Percentiles rank a stretch among this genome's conserved stretches.
phyloP scores from a whole-genome alignment of 75 land plant species.

The Cupressus sempervirens region DNA sequence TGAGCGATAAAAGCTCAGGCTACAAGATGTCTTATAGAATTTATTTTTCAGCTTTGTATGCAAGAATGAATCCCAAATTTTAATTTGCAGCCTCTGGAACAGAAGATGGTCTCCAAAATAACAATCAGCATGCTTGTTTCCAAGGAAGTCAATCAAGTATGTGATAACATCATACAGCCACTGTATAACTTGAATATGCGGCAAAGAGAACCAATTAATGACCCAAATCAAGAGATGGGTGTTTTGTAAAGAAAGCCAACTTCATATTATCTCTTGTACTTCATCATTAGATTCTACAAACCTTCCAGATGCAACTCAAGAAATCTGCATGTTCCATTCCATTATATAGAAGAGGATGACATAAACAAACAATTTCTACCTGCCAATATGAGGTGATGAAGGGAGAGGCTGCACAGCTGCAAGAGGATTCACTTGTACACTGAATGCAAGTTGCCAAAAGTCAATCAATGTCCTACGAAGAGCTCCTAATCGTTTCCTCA shows the following conservation, averaged over 20 bases:
- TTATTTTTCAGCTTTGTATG: background rate
- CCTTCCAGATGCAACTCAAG: background rate
- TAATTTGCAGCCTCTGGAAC: background rate
- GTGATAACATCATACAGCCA: background rate
- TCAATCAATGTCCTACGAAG: slow-evolving; percentile 34
- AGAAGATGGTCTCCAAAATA: background rate
- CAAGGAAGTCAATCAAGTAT: background rate
- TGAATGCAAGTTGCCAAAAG: slow-evolving; percentile 76
- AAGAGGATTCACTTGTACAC: slow-evolving; percentile 77
- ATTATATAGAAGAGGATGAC: background rate
- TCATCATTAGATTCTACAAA: background rate
- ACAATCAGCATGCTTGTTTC: background rate
- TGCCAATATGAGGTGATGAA: slow-evolving; percentile 13
- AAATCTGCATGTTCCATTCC: background rate
- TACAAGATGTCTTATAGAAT: background rate
- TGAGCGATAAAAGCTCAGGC: background rate
- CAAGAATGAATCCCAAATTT: background rate
- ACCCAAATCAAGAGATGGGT: background rate
- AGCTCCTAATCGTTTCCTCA: slow-evolving; percentile 1
- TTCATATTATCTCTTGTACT: background rate
- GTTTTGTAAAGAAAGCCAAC: background rate
- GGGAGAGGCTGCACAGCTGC: slow-evolving; percentile 71
- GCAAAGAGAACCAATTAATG: background rate
- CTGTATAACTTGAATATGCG: background rate
- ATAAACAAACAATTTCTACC: background rate